These are phyloP conservation scores for Agarophyton chilense DNA, from an alignment of 23 red algal genomes.

Conservation along the genomic window DNA sequence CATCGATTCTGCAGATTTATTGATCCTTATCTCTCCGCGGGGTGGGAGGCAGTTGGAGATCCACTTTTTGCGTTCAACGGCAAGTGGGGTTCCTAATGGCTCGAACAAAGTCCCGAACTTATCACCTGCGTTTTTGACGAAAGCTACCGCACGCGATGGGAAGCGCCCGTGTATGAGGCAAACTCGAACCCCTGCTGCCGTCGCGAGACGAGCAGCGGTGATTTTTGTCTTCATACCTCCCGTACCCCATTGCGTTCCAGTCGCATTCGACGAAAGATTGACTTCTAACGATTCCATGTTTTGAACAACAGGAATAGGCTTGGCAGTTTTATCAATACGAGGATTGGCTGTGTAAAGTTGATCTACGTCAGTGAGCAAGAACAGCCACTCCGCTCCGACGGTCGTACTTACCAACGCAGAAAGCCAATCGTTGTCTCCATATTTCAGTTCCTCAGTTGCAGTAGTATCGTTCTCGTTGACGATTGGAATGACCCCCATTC, in stretches of 20 bases:
- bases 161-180: slow-evolving; percentile 86
- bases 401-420: slow-evolving; percentile 84
- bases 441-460: slow-evolving; percentile 81
- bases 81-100: slow-evolving; percentile 63
- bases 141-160: slow-evolving; percentile 82
- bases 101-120: slow-evolving; percentile 87
- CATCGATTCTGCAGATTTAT: slow-evolving; percentile 58
- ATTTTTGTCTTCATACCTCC: slow-evolving; percentile 99
- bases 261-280: slow-evolving; percentile 54
- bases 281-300: slow-evolving; percentile 51
- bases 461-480: slow-evolving; percentile 92
- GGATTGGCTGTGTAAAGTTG: slow-evolving; percentile 96
- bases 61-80: slow-evolving; percentile 80
- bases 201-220: slow-evolving; percentile 95
- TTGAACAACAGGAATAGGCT: slow-evolving; percentile 83
- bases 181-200: slow-evolving; percentile 89
- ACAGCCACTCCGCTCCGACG: slow-evolving; percentile 92
- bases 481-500: slow-evolving; percentile 90
- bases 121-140: slow-evolving; percentile 63
- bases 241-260: slow-evolving; percentile 98
- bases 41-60: slow-evolving; percentile 92
- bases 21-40: slow-evolving; percentile 73
- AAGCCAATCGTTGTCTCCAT: slow-evolving; percentile 94
- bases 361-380: slow-evolving; percentile 98
- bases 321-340: slow-evolving; percentile 61